Evolutionary conservation across 805 yeast genomes (phyloP).

Genomic region (Candida endomychidarum): DNA sequence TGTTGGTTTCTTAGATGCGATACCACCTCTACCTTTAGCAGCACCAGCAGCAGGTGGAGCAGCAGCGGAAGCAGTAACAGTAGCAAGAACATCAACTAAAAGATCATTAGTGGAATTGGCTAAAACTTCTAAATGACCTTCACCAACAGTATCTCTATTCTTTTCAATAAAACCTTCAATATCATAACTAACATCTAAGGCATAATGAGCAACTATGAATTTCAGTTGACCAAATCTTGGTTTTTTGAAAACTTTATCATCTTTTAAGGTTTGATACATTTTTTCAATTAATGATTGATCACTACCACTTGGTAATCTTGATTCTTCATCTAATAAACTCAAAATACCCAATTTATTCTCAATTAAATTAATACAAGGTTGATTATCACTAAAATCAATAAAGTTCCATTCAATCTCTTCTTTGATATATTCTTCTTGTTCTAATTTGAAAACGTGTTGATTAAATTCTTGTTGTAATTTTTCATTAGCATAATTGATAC

Average conservation of each 20-base stretch:
- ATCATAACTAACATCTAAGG: constrained; percentile 89
- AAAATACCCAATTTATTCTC: constrained; percentile 87
- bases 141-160: constrained; percentile 96
- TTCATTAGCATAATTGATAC: constrained; percentile 96
- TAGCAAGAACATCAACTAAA: constrained; percentile 61
- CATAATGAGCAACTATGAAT: constrained; percentile 90
- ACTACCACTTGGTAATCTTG: constrained; percentile 89
- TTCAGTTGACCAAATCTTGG: constrained; percentile 93
- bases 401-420: constrained; percentile 97
- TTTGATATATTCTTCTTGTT: constrained; percentile 89
- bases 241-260: constrained; percentile 77
- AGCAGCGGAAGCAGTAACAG: constrained; percentile 62
- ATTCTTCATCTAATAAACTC: constrained; percentile 89
- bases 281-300: constrained; percentile 92
- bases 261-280: constrained; percentile 80
- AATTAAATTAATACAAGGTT: constrained; percentile 91
- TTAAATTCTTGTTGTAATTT: constrained; percentile 96
- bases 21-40: constrained; percentile 20
- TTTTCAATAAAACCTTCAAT: constrained; percentile 94
- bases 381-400: constrained; percentile 93
- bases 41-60: constrained; percentile 47
- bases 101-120: constrained; percentile 66
- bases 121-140: constrained; percentile 87
- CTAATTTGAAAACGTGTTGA: constrained; percentile 95
- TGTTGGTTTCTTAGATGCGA: constrained; percentile 77